Percentiles rank a stretch among this genome's conserved stretches.
phyloP scores from a whole-genome alignment of 163 green algal species.

The Picocystis sp. region DNA sequence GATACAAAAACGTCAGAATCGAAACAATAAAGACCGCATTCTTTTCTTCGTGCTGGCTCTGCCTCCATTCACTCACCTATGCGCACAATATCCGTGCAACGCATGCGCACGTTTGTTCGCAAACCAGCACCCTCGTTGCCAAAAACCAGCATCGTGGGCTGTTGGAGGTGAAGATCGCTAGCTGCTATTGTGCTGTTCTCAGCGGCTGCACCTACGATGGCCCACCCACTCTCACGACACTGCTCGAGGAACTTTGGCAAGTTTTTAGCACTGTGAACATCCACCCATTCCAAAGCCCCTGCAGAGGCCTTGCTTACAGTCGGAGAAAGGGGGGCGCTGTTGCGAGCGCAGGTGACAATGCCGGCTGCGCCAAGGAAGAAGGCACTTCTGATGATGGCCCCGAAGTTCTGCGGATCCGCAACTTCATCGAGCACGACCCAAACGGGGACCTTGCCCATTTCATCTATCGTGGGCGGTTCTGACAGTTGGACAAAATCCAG shows the following conservation, averaged over 20 bases:
- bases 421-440: constrained; percentile 93
- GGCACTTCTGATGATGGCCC: constrained; percentile 65
- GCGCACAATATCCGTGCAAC: constrained; percentile 47
- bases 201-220: constrained; percentile 52
- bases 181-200: constrained; percentile 17
- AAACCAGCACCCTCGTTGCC: constrained; percentile 74
- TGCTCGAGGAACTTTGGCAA: constrained; percentile 13
- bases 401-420: constrained; percentile 88
- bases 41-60: background rate
- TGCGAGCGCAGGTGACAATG: constrained; percentile 60
- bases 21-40: too few relatives aligned
- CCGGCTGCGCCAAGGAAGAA: constrained; percentile 72
- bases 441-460: constrained; percentile 24
- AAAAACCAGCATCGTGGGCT: constrained; percentile 57
- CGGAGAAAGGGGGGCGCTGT: constrained; percentile 64
- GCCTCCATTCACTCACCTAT: constrained; percentile 21
- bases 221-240: constrained; percentile 16
- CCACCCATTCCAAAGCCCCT: constrained; percentile 62
- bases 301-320: constrained; percentile 76
- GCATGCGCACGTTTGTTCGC: constrained; percentile 53
- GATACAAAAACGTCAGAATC: too few relatives aligned
- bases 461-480: too few relatives aligned
- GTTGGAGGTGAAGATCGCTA: constrained; percentile 4
- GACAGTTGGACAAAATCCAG: constrained; percentile 7
- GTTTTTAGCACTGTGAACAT: constrained; percentile 15